Evolutionary conservation across 176 grass and related monocot species (phyloP), one percentile per base, ranked within the genome.

Genomic region (Bonia amplexicaulis): DNA sequence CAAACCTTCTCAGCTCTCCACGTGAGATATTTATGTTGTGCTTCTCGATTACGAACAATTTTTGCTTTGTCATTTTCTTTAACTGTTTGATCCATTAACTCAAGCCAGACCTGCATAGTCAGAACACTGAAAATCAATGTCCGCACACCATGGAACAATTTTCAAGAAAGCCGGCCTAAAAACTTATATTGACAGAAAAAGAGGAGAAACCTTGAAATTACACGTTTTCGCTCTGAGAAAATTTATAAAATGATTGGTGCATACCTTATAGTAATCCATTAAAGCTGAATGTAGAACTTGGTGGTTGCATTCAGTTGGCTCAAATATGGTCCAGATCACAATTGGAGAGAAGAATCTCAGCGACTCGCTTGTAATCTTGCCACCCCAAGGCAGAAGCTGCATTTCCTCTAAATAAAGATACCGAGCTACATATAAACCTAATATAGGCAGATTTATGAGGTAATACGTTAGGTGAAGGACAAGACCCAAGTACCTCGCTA

Each of bases 311-410:
- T 90, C 87, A 44, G 81, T 94, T 45, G 93, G 88, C 80, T 83
- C 88, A 57, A 99, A 82, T 79, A 83, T 91, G 48, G 93, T 89
- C 93, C 91, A 99, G 69, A 94, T 88, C 35, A 99, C 91, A 65
- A 92, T 85, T 62, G 96, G 96, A 40, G 96, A 99, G 90, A 99
- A 99, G 87, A 99, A 96, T 84, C 55, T 94, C 84, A 96, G 29
- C 10, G 93, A 96, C 63, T 99, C 91, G 6, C 93, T 92, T 41
- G 96, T 99, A 85, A 99, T 82, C 74, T 96, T 99, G 67, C 96
- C 96, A 39, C 96, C 96, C 96, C 96, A 99, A 63, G 96, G 93
- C 20, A 99, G 85, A 88, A 92, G 88, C 90, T 99, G 96, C 80
- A 99, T 89, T 91, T 86, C 67, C 64, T 96, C 89, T 91, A 92